These are phyloP conservation scores for Phytophthora sp. DNA, from an alignment of 352 stramenopile species.

Conservation along the genomic window DNA sequence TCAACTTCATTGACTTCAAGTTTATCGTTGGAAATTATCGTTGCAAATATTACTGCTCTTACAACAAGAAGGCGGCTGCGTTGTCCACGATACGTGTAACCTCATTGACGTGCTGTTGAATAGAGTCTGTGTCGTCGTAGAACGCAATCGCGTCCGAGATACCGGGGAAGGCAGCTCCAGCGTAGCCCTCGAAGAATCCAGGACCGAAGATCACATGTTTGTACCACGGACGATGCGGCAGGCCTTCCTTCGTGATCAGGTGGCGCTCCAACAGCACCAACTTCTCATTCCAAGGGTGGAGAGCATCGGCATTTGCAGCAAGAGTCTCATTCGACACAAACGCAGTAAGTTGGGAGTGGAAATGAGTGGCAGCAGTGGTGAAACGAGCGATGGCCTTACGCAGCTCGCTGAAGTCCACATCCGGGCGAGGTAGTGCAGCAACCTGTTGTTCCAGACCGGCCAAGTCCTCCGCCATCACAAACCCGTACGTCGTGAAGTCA, in stretches of 20 bases:
- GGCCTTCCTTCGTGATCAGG: constrained; percentile 40
- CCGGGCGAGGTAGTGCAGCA: constrained; percentile 8
- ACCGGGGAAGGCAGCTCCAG: constrained; percentile 39
- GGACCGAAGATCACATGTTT: constrained; percentile 55
- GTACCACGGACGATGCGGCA: constrained; percentile 51
- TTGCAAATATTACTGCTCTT: too few relatives aligned
- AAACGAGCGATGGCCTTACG: constrained; percentile 47
- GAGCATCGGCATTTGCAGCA: constrained; percentile 10
- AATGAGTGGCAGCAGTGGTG: constrained; percentile 13
- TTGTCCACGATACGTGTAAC: constrained; percentile 19
- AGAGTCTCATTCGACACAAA: constrained; percentile 35
- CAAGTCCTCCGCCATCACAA: constrained; percentile 57
- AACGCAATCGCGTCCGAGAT: constrained; percentile 35
- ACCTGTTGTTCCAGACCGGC: constrained; percentile 30
- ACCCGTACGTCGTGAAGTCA: constrained; percentile 60
- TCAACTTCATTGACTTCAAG: neutral
- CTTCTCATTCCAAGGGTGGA: constrained; percentile 40
- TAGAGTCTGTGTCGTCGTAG: constrained; percentile 13
- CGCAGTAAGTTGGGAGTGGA: constrained; percentile 18
- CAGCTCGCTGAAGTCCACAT: constrained; percentile 41
- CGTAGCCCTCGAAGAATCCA: constrained; percentile 50
- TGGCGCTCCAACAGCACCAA: constrained; percentile 43
- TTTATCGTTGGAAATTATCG: too few relatives aligned
- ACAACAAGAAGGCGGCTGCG: constrained; percentile 27
- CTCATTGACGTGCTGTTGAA: constrained; percentile 32